Evolutionary conservation across 768 basidiomycete species (phyloP).

Genomic region (Hygrocybe punicea): DNA sequence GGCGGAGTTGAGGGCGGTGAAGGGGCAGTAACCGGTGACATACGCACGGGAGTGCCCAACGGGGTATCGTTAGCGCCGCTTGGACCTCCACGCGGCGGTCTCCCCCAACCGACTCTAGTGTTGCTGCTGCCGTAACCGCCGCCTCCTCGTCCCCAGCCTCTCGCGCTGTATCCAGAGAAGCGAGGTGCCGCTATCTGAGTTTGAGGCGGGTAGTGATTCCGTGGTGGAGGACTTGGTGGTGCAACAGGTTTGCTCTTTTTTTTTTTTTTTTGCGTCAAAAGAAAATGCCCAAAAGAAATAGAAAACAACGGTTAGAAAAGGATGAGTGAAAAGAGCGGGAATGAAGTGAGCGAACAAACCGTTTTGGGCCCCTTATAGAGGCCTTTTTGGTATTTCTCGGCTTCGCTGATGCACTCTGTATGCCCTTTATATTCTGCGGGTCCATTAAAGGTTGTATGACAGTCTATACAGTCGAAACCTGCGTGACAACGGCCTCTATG

Average conservation of each 20-base stretch:
- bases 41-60: slow-evolving; percentile 56
- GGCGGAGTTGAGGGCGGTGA: slow-evolving; percentile 9
- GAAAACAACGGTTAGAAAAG: not conserved
- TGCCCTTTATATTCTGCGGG: slow-evolving; percentile 79
- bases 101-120: slow-evolving; percentile 34
- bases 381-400: slow-evolving; percentile 88
- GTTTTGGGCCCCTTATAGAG: slow-evolving; percentile 79
- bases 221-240: slow-evolving; percentile 2
- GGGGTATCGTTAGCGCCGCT: slow-evolving; percentile 74
- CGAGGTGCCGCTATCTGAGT: not conserved
- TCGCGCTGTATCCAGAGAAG: not conserved
- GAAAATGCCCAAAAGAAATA: too few species aligned
- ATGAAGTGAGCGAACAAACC: slow-evolving; percentile 14
- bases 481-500: slow-evolving; percentile 60
- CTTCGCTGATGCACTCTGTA: slow-evolving; percentile 83
- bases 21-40: slow-evolving; percentile 30
- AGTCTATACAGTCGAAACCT: slow-evolving; percentile 83
- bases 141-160: slow-evolving; percentile 10
- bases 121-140: slow-evolving; percentile 24
- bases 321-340: not conserved
- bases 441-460: slow-evolving; percentile 75
- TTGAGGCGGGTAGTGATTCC: slow-evolving; percentile 25
- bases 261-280: too few species aligned
- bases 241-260: not conserved
- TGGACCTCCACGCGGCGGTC: slow-evolving; percentile 24